phyloP scores from a whole-genome alignment of 139 green algal species.

The Marvania coccoides region DNA sequence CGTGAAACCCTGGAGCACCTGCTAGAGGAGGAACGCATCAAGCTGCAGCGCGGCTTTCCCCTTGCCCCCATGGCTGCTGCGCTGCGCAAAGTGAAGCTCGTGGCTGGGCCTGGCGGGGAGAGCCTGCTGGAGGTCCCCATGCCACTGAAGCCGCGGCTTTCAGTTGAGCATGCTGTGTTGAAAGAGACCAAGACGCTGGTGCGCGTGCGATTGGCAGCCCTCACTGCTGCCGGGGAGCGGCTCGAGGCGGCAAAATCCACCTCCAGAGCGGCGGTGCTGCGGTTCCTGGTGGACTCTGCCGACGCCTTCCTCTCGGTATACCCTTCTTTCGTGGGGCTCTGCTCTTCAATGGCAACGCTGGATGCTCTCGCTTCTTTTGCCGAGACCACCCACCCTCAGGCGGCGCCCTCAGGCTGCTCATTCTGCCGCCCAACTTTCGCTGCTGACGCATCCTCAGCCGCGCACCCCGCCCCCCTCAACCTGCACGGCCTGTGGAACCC shows the following conservation, averaged over 20 bases:
- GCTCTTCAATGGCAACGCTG: constrained; percentile 25
- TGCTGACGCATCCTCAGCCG: background rate
- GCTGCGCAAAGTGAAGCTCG: background rate
- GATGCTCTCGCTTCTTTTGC: constrained; percentile 64
- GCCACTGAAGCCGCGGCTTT: background rate
- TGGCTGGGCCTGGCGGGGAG: background rate
- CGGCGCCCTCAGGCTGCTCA: constrained; percentile 20
- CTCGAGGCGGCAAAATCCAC: background rate
- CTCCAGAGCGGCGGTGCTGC: constrained; percentile 6
- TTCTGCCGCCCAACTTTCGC: constrained; percentile 49
- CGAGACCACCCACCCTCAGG: constrained; percentile 16
- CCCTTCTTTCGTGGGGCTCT: constrained; percentile 2
- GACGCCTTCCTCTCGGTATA: constrained; percentile 13
- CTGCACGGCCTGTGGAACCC: constrained; percentile 53
- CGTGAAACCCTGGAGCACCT: background rate
- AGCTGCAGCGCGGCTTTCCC: background rate
- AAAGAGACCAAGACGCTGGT: constrained; percentile 14
- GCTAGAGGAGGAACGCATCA: background rate
- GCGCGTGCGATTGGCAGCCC: background rate
- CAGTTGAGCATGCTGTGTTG: background rate
- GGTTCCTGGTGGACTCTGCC: constrained; percentile 10
- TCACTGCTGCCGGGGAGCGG: background rate
- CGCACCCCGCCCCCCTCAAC: background rate
- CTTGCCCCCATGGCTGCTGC: background rate
- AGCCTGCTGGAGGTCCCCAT: background rate